Base-by-base conservation (phyloP, 345 rosid genomes). In the Linum tenue region DNA sequence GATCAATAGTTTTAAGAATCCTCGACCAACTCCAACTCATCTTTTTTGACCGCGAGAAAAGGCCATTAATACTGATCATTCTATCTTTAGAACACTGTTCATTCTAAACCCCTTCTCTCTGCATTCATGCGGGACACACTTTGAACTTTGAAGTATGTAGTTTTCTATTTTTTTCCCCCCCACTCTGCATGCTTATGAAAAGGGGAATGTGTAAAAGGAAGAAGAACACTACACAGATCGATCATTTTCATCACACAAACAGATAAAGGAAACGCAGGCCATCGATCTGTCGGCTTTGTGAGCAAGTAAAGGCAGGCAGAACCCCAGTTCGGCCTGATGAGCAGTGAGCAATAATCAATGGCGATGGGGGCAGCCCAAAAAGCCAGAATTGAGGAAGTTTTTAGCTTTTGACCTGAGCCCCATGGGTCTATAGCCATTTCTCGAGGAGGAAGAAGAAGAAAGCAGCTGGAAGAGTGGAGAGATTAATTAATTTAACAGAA, bases 361-460 rank as follows among this genome's bases (percentile, higher is more conserved):
- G 60, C 4, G 64, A 53, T 40, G 1, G 35, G 50, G 16, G 16
- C 15, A 11, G 16, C 42, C 40, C 0, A 6, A 38, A 60, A 56
- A 51, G 69, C 59, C 68, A 61, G 66, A 69, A 56, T 43, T 63
- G 56, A 61, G 17, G 0, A 22, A 22, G 31, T 7, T 61, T 58
- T 42, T 64, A 69, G 66, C 69, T 66, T 75, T 77, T 80, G 81
- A 80, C 81, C 71, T 40, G 31, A 22, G 0, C 31, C 31, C 31
- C 31, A 22, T 22, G 31, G 31, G 0, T 22, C 31, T 22, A 22
- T 22, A 22, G 31, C 31, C 31, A 22, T 22, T 22, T 22, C 31
- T 22, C 40, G 12, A 5, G 41, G 65, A 7, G 42, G 17, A 2
- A 39, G 10, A 8, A n/a, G n/a, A n/a, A 12, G 11, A 42, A 39